Conservation (phyloP, 2,329 filamentous ascomycete genomes). For the Chaetomium sp. region DNA sequence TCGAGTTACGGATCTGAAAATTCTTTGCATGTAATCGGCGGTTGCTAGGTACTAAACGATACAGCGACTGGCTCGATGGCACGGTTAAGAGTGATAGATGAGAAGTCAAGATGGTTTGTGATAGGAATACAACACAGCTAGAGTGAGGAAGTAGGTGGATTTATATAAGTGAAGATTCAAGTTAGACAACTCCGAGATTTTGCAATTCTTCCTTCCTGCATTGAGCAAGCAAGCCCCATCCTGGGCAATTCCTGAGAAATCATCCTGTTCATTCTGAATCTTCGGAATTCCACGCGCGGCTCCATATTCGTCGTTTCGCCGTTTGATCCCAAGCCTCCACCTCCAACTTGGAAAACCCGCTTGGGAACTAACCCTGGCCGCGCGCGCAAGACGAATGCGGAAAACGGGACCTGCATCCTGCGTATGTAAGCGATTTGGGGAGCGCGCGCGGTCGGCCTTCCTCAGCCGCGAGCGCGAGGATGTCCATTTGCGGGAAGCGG, state of each 20-base stretch:
- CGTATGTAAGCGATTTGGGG: not conserved
- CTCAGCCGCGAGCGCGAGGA: no score
- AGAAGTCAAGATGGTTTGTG: not conserved
- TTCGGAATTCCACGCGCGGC: constrained; percentile 3
- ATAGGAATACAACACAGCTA: not conserved
- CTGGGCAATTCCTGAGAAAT: not conserved
- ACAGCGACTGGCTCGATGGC: no score
- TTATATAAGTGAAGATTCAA: not conserved
- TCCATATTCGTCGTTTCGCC: not conserved
- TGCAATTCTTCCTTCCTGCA: not conserved
- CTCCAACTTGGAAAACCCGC: not conserved
- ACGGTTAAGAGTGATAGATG: not conserved
- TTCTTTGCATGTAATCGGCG: not conserved
- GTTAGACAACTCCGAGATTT: not conserved
- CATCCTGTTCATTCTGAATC: not conserved
- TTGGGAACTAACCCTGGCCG: not conserved
- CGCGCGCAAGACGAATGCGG: constrained; percentile 11
- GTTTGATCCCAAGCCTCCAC: not conserved
- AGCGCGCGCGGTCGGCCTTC: no score
- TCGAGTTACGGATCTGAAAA: not conserved
- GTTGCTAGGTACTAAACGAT: not conserved
- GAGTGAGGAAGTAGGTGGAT: not conserved
- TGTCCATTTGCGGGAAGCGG: constrained; percentile 13
- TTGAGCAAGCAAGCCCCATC: not conserved
- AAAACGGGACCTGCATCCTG: not conserved